A percentile compares a stretch with the other conserved stretches of the same genome.
Evolutionary conservation across 352 stramenopile genomes (phyloP).

Genomic region (Globisporangium cystogenes): DNA sequence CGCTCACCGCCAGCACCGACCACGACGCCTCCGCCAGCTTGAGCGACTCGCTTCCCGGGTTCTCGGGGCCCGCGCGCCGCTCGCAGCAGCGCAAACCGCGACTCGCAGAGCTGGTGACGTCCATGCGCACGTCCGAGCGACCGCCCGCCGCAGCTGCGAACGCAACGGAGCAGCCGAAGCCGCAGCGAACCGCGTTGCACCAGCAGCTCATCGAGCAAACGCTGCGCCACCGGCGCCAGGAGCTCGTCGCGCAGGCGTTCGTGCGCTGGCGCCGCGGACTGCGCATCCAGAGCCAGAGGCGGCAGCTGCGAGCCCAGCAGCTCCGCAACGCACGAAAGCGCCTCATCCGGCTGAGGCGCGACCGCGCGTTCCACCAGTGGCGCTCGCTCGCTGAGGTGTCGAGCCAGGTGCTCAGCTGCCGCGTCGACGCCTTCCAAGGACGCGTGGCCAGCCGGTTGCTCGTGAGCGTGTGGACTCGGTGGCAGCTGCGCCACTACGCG

Average conservation of each 20-base stretch:
- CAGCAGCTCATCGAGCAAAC: slow-evolving; percentile 57
- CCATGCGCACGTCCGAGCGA: not conserved
- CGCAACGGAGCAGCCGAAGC: slow-evolving; percentile 1
- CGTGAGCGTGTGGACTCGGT: slow-evolving; percentile 21
- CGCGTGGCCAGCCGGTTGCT: slow-evolving; percentile 16
- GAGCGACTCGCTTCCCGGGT: slow-evolving; percentile 26
- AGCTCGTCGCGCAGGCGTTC: slow-evolving; percentile 36
- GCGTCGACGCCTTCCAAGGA: slow-evolving; percentile 42
- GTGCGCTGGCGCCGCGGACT: slow-evolving; percentile 49
- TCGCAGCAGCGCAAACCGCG: not conserved
- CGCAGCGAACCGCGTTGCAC: slow-evolving; percentile 33
- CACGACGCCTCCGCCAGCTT: slow-evolving; percentile 8
- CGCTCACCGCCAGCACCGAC: slow-evolving; percentile 1
- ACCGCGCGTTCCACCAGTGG: slow-evolving; percentile 36
- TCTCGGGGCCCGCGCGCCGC: slow-evolving; percentile 22
- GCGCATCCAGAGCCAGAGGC: slow-evolving; percentile 39
- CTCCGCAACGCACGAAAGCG: slow-evolving; percentile 11
- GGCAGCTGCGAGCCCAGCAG: slow-evolving; percentile 24
- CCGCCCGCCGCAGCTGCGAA: not conserved
- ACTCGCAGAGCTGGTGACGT: not conserved
- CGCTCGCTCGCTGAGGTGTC: slow-evolving; percentile 15
- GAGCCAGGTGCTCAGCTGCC: slow-evolving; percentile 28
- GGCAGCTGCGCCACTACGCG: slow-evolving; percentile 6
- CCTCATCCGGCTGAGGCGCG: slow-evolving; percentile 23
- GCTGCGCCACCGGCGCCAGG: slow-evolving; percentile 31